phyloP scores from a whole-genome alignment of 495 filamentous ascomycete species.

The Arthonia radiata region DNA sequence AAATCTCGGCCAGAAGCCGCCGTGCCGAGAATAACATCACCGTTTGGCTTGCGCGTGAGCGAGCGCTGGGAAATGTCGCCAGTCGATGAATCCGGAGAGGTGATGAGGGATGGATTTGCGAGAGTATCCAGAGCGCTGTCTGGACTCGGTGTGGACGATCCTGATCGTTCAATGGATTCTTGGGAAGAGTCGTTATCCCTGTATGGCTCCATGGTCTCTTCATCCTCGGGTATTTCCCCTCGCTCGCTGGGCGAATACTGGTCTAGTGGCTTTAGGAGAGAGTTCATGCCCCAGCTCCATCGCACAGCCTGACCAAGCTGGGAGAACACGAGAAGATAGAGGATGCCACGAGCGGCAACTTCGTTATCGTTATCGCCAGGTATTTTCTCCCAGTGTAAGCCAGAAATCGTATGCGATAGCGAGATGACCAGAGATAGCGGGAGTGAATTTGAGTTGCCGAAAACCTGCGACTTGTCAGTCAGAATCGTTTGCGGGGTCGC shows the following conservation, averaged over 20 bases:
- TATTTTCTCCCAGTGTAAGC: constrained; percentile 80
- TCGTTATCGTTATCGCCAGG: constrained; percentile 84
- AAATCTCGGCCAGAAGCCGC: too few relatives aligned
- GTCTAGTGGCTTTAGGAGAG: constrained; percentile 45
- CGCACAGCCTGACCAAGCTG: constrained; percentile 85
- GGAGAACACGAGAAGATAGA: constrained; percentile 93
- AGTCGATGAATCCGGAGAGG: too few relatives aligned
- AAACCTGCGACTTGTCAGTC: constrained; percentile 29
- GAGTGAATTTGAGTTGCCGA: constrained; percentile 94
- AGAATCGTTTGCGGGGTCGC: background rate
- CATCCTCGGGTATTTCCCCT: constrained; percentile 20
- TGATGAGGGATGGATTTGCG: too few relatives aligned
- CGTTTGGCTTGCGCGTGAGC: too few relatives aligned
- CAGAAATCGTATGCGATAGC: constrained; percentile 69
- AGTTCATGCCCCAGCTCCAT: constrained; percentile 96
- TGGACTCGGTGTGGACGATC: too few relatives aligned
- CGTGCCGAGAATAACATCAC: too few relatives aligned
- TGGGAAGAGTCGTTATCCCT: constrained; percentile 2
- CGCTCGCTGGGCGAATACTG: constrained; percentile 3
- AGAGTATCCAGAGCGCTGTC: too few relatives aligned
- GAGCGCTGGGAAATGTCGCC: too few relatives aligned
- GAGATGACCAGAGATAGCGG: constrained; percentile 91
- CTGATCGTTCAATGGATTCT: too few relatives aligned
- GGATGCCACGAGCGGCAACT: constrained; percentile 76
- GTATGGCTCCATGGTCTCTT: constrained; percentile 34